A percentile compares a stretch with the other conserved stretches of the same genome.
phyloP scores from a whole-genome alignment of 148 eudicot species.

The Silene conica region DNA sequence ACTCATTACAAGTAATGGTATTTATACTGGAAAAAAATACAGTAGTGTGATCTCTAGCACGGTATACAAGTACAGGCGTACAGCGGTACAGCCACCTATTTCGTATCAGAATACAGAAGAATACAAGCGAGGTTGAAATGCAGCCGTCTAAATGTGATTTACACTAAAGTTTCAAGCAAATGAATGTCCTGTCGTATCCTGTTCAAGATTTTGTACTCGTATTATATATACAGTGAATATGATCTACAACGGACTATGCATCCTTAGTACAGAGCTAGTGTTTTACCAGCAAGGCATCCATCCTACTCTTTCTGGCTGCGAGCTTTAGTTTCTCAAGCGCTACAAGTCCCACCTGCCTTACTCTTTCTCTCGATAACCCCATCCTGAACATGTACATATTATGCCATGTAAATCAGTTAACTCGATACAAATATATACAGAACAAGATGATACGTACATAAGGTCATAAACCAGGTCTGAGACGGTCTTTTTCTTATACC shows the following conservation, averaged over 20 bases:
- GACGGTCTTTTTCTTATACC: no score
- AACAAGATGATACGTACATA: neutral
- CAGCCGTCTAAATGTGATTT: neutral
- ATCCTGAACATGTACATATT: slow-evolving; percentile 46
- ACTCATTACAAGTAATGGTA: neutral
- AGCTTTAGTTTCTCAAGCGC: slow-evolving; percentile 86
- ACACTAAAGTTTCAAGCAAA: slow-evolving; percentile 8
- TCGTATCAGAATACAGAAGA: neutral
- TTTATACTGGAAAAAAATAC: neutral
- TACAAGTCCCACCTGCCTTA: slow-evolving; percentile 85
- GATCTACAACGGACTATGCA: slow-evolving; percentile 23
- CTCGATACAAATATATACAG: neutral
- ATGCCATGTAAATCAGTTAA: slow-evolving; percentile 2
- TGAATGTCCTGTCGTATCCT: slow-evolving; percentile 9
- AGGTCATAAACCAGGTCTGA: no score
- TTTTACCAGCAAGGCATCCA: slow-evolving; percentile 66
- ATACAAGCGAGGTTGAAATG: neutral
- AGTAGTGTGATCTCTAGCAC: slow-evolving; percentile 3
- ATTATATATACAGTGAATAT: slow-evolving; percentile 27
- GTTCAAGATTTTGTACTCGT: slow-evolving; percentile 16
- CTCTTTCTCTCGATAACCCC: slow-evolving; percentile 90
- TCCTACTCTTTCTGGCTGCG: slow-evolving; percentile 72
- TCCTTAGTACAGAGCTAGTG: slow-evolving; percentile 30
- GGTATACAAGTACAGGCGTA: slow-evolving; percentile 18
- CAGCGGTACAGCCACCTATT: no score